Conservation (phyloP, 176 grass and related monocot species). For the Cenchrus americanus region DNA sequence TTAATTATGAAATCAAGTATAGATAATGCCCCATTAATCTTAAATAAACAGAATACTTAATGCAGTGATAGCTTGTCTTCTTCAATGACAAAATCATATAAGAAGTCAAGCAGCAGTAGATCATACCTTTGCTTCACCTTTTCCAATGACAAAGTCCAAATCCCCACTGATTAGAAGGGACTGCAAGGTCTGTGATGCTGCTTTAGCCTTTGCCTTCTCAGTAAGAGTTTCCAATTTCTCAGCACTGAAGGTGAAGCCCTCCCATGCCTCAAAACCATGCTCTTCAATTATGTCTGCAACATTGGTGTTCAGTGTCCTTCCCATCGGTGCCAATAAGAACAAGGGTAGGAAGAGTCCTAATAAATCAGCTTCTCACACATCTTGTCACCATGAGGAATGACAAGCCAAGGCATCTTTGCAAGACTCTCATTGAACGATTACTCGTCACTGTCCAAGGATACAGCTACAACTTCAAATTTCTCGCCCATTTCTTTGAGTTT, state of each 20-base stretch:
- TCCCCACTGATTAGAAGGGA: slow-evolving; percentile 71
- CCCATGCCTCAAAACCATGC: slow-evolving; percentile 69
- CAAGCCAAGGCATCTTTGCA: slow-evolving; percentile 73
- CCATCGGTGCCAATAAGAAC: slow-evolving; percentile 85
- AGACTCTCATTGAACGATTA: slow-evolving; percentile 52
- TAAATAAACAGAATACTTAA: slow-evolving; percentile 3
- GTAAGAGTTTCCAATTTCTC: slow-evolving; percentile 72
- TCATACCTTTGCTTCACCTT: slow-evolving; percentile 61
- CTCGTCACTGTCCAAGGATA: slow-evolving; percentile 58
- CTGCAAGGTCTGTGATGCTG: slow-evolving; percentile 67
- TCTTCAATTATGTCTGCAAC: slow-evolving; percentile 68
- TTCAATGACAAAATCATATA: slow-evolving; percentile 7
- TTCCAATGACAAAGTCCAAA: slow-evolving; percentile 69
- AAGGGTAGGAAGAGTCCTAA: slow-evolving; percentile 60
- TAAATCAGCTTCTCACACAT: slow-evolving; percentile 59
- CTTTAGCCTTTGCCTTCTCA: slow-evolving; percentile 65
- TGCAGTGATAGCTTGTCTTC: neutral
- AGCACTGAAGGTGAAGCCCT: slow-evolving; percentile 73
- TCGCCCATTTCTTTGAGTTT: slow-evolving; percentile 75
- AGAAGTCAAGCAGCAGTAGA: slow-evolving; percentile 10
- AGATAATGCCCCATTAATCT: neutral
- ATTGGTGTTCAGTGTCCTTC: slow-evolving; percentile 71
- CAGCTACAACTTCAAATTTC: slow-evolving; percentile 80
- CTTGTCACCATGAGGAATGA: slow-evolving; percentile 74
- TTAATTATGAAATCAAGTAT: neutral